These are phyloP conservation scores for Bullera alba DNA, from an alignment of 768 basidiomycete species.

Conservation along the genomic window DNA sequence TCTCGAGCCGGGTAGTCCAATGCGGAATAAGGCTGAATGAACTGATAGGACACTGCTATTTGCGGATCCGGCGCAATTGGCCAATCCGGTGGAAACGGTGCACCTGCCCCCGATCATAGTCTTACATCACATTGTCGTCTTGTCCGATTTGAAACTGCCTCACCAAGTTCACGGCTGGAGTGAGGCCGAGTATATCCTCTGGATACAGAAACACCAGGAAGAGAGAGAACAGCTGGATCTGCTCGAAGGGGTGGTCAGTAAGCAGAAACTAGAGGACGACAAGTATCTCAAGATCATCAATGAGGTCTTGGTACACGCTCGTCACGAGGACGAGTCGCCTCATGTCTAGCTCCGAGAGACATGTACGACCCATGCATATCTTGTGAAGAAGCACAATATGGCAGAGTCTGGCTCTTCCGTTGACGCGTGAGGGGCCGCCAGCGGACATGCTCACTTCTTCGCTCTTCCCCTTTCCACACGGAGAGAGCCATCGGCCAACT, in stretches of 20 bases:
- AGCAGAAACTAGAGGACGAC: slow-evolving; percentile 38
- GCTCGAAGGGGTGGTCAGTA: slow-evolving; percentile 64
- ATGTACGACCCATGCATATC: not conserved
- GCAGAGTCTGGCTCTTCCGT: too few species aligned
- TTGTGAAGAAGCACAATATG: too few species aligned
- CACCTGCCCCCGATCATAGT: slow-evolving; percentile 83
- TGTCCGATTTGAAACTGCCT: slow-evolving; percentile 66
- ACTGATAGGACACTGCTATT: slow-evolving; percentile 73
- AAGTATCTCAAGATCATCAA: slow-evolving; percentile 60
- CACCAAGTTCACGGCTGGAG: slow-evolving; percentile 89
- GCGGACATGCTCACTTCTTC: too few species aligned
- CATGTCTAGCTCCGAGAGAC: not conserved
- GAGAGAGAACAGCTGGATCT: slow-evolving; percentile 67
- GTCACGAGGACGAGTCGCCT: slow-evolving; percentile 19
- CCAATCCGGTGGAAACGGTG: slow-evolving; percentile 59
- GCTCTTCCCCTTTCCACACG: too few species aligned
- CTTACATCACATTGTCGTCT: slow-evolving; percentile 79
- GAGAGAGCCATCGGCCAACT: too few species aligned
- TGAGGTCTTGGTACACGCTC: slow-evolving; percentile 55
- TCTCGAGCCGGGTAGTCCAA: not conserved
- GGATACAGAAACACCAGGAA: slow-evolving; percentile 84
- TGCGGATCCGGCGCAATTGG: slow-evolving; percentile 67
- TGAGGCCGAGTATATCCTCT: slow-evolving; percentile 90
- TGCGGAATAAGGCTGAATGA: not conserved
- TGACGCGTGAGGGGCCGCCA: too few species aligned